Evolutionary conservation across 2,329 filamentous ascomycete species (phyloP).

Genomic region (Boeremia lycopersici): DNA sequence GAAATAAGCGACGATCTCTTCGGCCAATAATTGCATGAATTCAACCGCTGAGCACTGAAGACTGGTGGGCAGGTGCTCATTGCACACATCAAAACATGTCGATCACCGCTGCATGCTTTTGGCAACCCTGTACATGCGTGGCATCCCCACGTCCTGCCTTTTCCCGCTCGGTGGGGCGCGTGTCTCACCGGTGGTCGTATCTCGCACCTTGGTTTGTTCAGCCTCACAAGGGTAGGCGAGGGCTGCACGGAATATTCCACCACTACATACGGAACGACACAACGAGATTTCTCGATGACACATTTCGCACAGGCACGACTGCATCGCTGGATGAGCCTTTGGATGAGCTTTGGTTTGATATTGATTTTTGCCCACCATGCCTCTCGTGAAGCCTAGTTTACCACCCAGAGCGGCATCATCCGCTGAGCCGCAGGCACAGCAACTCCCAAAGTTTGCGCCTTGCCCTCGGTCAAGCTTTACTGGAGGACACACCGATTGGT

Average conservation of each 20-base stretch:
- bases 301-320: background rate
- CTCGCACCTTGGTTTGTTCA: background rate
- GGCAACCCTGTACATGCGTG: background rate
- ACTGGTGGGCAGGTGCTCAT: no score
- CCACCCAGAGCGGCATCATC: background rate
- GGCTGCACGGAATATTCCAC: background rate
- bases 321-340: background rate
- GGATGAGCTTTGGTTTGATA: no score
- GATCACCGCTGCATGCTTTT: background rate
- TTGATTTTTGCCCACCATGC: background rate
- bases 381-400: constrained; percentile 7
- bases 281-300: background rate
- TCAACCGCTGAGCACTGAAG: background rate
- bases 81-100: no score
- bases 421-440: background rate
- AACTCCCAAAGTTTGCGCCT: background rate
- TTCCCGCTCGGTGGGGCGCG: constrained; percentile 6
- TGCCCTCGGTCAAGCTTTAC: constrained; percentile 18
- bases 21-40: background rate
- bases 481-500: constrained; percentile 21
- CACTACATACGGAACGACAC: background rate
- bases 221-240: constrained; percentile 4
- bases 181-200: constrained; percentile 19
- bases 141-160: constrained; percentile 3
- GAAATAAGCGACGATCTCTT: background rate